A percentile compares a stretch with the other conserved stretches of the same genome.
These are phyloP conservation scores for Tetracentron sinense DNA, from an alignment of 164 flowering plant genomes.

Conservation along the genomic window DNA sequence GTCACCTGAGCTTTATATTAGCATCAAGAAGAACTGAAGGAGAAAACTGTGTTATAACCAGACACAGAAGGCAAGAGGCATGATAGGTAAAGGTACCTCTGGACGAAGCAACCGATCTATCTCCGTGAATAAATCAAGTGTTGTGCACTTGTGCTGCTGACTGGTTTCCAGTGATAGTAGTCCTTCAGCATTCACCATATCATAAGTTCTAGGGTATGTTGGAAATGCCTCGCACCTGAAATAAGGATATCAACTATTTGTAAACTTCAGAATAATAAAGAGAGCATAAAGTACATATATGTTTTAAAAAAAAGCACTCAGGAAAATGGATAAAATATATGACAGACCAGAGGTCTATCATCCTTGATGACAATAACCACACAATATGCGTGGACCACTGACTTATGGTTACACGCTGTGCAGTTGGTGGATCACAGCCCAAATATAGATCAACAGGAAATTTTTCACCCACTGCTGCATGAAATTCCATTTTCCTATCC, in stretches of 20 bases:
- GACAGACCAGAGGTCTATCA: not conserved
- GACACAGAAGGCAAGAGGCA: not conserved
- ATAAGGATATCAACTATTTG: constrained; percentile 1
- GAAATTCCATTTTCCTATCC: not conserved
- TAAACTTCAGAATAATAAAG: not conserved
- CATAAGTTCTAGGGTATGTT: constrained; percentile 94
- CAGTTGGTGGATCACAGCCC: not conserved
- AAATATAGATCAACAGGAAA: too few species aligned
- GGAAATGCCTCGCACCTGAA: constrained; percentile 98
- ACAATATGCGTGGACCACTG: not conserved
- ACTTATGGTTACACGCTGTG: not conserved
- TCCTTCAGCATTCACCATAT: constrained; percentile 84
- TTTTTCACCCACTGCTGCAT: too few species aligned
- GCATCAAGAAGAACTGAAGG: not conserved
- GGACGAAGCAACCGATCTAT: constrained; percentile 95
- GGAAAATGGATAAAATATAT: not conserved
- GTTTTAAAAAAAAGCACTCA: too few species aligned
- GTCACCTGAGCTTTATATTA: not conserved
- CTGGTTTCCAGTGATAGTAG: constrained; percentile 64
- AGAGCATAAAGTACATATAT: not conserved
- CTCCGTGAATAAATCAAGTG: constrained; percentile 74
- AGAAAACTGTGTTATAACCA: not conserved
- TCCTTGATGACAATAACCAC: too few species aligned
- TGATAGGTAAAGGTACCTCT: constrained; percentile 55
- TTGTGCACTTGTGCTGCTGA: constrained; percentile 59